Percentiles rank a stretch among this genome's conserved stretches.
phyloP scores from a whole-genome alignment of 148 eudicot species.

The Cornus florida region DNA sequence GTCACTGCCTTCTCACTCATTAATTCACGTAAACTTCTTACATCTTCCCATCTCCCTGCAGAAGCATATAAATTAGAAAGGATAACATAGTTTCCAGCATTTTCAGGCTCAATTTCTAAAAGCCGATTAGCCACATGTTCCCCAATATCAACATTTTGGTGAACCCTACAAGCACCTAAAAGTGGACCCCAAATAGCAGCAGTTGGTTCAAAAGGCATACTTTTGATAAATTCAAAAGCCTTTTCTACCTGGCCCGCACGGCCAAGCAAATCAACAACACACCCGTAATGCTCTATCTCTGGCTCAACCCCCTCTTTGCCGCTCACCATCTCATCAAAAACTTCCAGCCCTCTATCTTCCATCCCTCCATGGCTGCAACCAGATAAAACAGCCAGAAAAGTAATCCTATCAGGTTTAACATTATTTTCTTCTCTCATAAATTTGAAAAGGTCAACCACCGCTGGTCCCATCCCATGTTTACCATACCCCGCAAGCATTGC shows the following conservation, averaged over 20 bases:
- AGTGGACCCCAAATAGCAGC: slow-evolving; percentile 93
- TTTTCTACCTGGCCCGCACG: slow-evolving; percentile 67
- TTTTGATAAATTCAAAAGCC: slow-evolving; percentile 59
- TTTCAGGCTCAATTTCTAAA: slow-evolving; percentile 78
- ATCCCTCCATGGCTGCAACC: slow-evolving; percentile 88
- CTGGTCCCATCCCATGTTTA: slow-evolving; percentile 71
- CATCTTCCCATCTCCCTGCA: slow-evolving; percentile 84
- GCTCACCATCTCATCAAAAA: slow-evolving; percentile 58
- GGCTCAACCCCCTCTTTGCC: slow-evolving; percentile 50
- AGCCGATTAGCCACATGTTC: slow-evolving; percentile 58
- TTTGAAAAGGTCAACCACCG: slow-evolving; percentile 57
- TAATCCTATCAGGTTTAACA: slow-evolving; percentile 58
- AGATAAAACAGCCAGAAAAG: slow-evolving; percentile 72
- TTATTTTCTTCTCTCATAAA: slow-evolving; percentile 56
- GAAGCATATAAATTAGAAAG: slow-evolving; percentile 76
- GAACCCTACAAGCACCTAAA: slow-evolving; percentile 83
- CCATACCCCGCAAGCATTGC: slow-evolving; percentile 85
- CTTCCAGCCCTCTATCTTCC: slow-evolving; percentile 62
- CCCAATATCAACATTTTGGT: slow-evolving; percentile 59
- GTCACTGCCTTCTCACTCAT: slow-evolving; percentile 60
- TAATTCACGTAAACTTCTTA: slow-evolving; percentile 50
- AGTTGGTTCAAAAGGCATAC: slow-evolving; percentile 77
- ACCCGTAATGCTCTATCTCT: slow-evolving; percentile 76
- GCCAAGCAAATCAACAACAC: slow-evolving; percentile 89
- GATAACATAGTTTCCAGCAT: slow-evolving; percentile 77